Base-by-base conservation (phyloP, 768 basidiomycete species). In the Pisolithus orientalis region DNA sequence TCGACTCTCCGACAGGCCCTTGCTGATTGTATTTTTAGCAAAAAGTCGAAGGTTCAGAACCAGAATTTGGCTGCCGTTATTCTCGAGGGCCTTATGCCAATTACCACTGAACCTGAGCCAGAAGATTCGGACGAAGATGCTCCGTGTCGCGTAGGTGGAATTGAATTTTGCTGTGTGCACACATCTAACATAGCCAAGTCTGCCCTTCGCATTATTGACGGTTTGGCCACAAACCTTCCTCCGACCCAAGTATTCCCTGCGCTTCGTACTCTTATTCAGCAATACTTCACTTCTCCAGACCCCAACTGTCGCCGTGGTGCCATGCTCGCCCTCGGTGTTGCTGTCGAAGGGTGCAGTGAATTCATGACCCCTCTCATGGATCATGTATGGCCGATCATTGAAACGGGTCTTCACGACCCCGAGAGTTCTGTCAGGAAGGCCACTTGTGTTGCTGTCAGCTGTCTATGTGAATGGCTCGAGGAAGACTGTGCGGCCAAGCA, bases 331-430 rank as follows among this genome's bases (percentile, higher is more conserved):
- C 83, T 99, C 47, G 96, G 96, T 57, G 91, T 98, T 47, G 83
- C 85, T 43, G 93, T 98, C 53, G 96, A 99, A 68, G 96, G 96
- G 16, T 97, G 95, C 75, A 91, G 88, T 72, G 94, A 98, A 75
- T 98, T 75, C 72, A 97, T 99, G 83, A 91, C 92, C 32, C 92
- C 94, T 8, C 79, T 93, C 59, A 92, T 99, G 80, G 70, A 67
- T 54, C 79, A 90, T 61, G 85, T 99, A 28, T 99, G 96, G 96
- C 94, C 94, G 1, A 77, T 95, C 51, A 84, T 99, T 60, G 90
- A 96, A 64, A 76, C 81, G 46, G 94, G 94, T 58, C 81, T 99
- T 31, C 79, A 78, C 54, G 96, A 99, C 65, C 66, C 71, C 38
- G 93, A 97, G 62, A 77, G 87, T 13, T 78, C 80, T 10, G 96